Evolutionary conservation across 495 filamentous ascomycete genomes (phyloP), one percentile per base, ranked within the genome.

Genomic region (Daldinia loculata): DNA sequence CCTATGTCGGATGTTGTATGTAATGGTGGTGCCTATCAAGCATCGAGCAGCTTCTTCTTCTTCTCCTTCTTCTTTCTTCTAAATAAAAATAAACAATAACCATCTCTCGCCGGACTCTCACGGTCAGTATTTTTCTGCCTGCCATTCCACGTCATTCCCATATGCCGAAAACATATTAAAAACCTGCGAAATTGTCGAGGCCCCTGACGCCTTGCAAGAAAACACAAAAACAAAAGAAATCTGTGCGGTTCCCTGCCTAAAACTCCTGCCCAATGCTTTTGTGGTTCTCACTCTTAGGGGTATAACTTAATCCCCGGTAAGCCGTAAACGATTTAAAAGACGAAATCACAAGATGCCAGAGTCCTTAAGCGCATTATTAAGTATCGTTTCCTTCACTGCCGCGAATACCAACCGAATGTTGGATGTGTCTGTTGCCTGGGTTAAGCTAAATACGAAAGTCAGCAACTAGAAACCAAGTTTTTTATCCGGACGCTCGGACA

Each of bases 371-470:
- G 95, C 95, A 79, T 98, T 99, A 80, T 98, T 96, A 51, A 99
- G 85, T 69, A 99, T 98, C 32, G 95, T 99, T 81, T 99, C 95
- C 80, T 99, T 99, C 41, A 99, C 95, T 3, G 95, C 95, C 34
- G 95, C 95, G 79, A 99, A 99, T 36, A 99, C 95, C 17, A 99
- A 85, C 41, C 95, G 93, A 77, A 99, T 97, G 78, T 99, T 99
- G 45, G 93, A 97, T 0, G 95, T 99, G 77, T 99, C 95, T 62
- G 95, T 99, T 19, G 95, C 95, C 90, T 99, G 95, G 34, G 95
- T 99, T 55, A 99, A 86, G 82, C 95, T 98, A 62, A 50, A 63
- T 38, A 63, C 17, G 17, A 1, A 60, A 19, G 74, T 85, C 67
- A 85, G 82, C 56, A 79, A 27, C 38, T 24, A 30, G 56, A 66